Base-by-base conservation (phyloP, 73 alveolate species). In the Paramecium pentaurelia region DNA sequence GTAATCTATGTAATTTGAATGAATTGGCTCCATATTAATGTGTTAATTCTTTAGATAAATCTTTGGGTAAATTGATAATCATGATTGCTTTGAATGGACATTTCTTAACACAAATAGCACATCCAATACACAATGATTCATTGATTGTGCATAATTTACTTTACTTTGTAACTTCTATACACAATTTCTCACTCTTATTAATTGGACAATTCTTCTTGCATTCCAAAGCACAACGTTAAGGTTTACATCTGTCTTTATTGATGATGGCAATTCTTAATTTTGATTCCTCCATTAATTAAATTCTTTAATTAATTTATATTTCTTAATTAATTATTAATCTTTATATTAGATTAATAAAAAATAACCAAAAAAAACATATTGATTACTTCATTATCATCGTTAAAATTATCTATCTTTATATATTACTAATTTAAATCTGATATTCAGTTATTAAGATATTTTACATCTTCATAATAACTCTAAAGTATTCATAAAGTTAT, bases 61-160 rank as follows among this genome's bases (percentile, higher is more conserved):
- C 99, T 97, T 97, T 98, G 1, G 99, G 99, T 70, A 98, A 84
- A 86, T 98, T 98, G 92, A 98, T 98, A 86, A 98, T 98, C 89
- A 93, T 93, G 83, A 98, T 98, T 32, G 96, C 96, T 71, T 97
- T 98, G 85, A 98, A 98, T 8, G 99, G 99, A 92, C 99, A 98
- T 92, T 97, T 98, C 95, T 98, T 98, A 47, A 98, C 99, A 92
- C 99, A 98, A 94, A 98, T 95, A 40, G 99, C 99, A 73, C 99
- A 98, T 32, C 99, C 99, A 49, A 98, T 98, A 94, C 99, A 98
- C 37, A 98, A 95, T 32, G 94, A 37, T 89, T 93, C 96, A 71
- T 88, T 38, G 14, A 93, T 93, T 37, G 47, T 68, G 59, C 95
- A 71, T 40, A 92, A 22, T 89, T 92, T 83, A 34, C 92, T 95